Base-by-base conservation (phyloP, 345 rosid genomes). In the Conringia planisiliqua region DNA sequence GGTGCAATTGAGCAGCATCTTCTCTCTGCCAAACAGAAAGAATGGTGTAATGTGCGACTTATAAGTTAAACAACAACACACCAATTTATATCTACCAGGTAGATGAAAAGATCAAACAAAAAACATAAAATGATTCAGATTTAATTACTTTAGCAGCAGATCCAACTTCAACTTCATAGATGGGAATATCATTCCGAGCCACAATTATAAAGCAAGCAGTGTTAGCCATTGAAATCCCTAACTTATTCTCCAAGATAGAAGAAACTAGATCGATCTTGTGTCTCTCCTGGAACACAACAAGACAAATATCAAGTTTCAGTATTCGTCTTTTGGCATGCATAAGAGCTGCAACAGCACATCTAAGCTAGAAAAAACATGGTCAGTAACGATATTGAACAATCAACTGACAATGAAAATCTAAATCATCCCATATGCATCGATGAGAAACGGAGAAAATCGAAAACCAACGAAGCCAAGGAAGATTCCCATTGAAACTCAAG, bases 1-100 rank as follows among this genome's bases (percentile, higher is more conserved):
- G 99, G 75, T 90, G 97, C 83, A 92, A 69, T 79, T 96, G 97
- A 22, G 98, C 90, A 70, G 98, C 96, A 82, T 96, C 99, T 88
- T 96, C 98, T 86, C 97, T 92, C 99, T 96, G 81, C 44, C 74
- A 78, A 33, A 64, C 10, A 6, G n/a, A 35, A n/a, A 74, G 12
- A 48, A 47, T 51, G 10, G 13, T 75, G 67, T 81, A 6, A 35
- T 61, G 18, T 6, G 24, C 22, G 27, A 20, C 24, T 39, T 59
- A 16, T 6, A 18, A 16, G 0, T 17, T 36, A 50, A 7, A 39
- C 54, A 7, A 39, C 54, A 18, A 36, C 10, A 71, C 0, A 61
- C 39, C 20, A 71, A 62, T 16, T 36, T 35, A 48, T 50, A 22
- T 46, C 36, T 6, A 48, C 60, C 32, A 61, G 61, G 24, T 70